These are phyloP conservation scores for Phytophthora sp. DNA, from an alignment of 352 stramenopile genomes.

Conservation along the genomic window DNA sequence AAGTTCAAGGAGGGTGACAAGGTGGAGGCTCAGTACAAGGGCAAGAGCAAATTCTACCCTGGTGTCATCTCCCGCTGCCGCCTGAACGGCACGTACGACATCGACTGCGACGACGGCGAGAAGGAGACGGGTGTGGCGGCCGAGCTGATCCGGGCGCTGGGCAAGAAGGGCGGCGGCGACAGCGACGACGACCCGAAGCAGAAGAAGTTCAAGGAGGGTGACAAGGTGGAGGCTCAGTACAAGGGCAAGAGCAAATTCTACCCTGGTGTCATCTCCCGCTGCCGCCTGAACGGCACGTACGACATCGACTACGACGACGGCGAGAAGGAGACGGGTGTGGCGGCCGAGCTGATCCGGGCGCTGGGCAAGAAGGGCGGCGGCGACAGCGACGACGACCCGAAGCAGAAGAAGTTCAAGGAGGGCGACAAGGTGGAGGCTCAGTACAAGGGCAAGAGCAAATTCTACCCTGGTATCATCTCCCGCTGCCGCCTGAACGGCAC, in stretches of 20 bases:
- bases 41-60: slow-evolving; percentile 32
- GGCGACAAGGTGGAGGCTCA: too few species aligned
- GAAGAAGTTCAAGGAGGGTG: slow-evolving; percentile 20
- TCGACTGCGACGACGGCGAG: slow-evolving; percentile 30
- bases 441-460: too few species aligned
- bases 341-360: slow-evolving; percentile 20
- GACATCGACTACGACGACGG: slow-evolving; percentile 27
- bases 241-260: slow-evolving; percentile 30
- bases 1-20: slow-evolving; percentile 29
- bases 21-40: slow-evolving; percentile 32
- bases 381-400: slow-evolving; percentile 24
- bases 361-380: slow-evolving; percentile 11
- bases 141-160: slow-evolving; percentile 25
- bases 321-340: slow-evolving; percentile 28
- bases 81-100: slow-evolving; percentile 31
- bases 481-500: too few species aligned
- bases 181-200: slow-evolving; percentile 23
- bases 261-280: slow-evolving; percentile 23
- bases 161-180: slow-evolving; percentile 21
- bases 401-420: too few species aligned
- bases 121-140: slow-evolving; percentile 30
- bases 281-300: slow-evolving; percentile 26
- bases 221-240: slow-evolving; percentile 29
- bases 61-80: slow-evolving; percentile 28
- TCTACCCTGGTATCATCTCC: too few species aligned